These are phyloP conservation scores for Scalesia atractyloides DNA, from an alignment of 129 eudicot genomes.

Conservation along the genomic window DNA sequence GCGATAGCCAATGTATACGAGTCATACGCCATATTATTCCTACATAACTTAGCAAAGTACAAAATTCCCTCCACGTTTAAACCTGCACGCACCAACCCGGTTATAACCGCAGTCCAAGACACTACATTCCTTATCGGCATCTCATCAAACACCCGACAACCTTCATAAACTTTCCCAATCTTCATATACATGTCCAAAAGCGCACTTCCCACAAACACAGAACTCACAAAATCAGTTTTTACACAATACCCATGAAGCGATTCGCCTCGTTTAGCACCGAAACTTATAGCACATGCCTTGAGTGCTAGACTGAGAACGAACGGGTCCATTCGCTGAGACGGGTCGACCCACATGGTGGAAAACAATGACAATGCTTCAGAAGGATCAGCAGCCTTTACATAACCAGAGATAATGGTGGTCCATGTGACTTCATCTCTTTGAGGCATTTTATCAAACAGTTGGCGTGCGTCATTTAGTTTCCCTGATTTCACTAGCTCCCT, in stretches of 20 bases:
- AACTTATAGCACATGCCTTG: constrained; percentile 70
- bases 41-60: constrained; percentile 60
- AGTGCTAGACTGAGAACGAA: constrained; percentile 69
- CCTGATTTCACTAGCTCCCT: constrained; percentile 58
- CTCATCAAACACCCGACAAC: constrained; percentile 73
- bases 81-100: constrained; percentile 86
- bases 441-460: constrained; percentile 72
- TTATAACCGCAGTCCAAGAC: constrained; percentile 89
- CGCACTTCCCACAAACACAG: constrained; percentile 90
- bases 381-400: constrained; percentile 53
- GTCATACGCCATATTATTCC: constrained; percentile 50
- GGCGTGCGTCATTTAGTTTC: constrained; percentile 57
- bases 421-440: constrained; percentile 79
- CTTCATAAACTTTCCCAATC: constrained; percentile 50
- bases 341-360: constrained; percentile 58
- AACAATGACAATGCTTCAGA: constrained; percentile 72
- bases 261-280: constrained; percentile 48
- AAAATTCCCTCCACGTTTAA: constrained; percentile 52
- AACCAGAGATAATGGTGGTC: constrained; percentile 79
- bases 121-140: constrained; percentile 88
- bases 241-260: constrained; percentile 67
- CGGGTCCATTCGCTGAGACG: constrained; percentile 51
- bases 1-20: constrained; percentile 79
- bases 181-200: constrained; percentile 86
- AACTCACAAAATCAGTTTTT: constrained; percentile 57